phyloP scores from a whole-genome alignment of 2,329 filamentous ascomycete genomes.

The Xylariales sp. region DNA sequence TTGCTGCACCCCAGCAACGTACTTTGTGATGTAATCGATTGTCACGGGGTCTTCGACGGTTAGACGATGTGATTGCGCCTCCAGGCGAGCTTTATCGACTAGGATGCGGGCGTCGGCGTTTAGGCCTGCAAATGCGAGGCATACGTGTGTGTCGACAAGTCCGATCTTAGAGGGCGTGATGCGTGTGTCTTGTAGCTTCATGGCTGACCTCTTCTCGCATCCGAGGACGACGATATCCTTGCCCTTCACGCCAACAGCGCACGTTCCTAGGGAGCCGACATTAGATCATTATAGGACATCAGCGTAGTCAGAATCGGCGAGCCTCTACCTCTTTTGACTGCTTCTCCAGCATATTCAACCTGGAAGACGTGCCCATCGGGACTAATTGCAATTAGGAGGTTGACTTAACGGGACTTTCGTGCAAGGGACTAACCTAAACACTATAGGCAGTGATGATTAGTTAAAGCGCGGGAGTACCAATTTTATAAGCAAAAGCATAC shows the following conservation, averaged over 20 bases:
- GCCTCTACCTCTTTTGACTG: slow-evolving; percentile 90
- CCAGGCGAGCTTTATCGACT: slow-evolving; percentile 96
- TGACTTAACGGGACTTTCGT: slow-evolving; percentile 21
- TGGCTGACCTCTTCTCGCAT: slow-evolving; percentile 98
- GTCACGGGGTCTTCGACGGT: slow-evolving; percentile 97
- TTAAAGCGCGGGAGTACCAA: slow-evolving; percentile 46
- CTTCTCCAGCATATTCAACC: slow-evolving; percentile 98
- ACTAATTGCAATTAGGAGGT: slow-evolving; percentile 69
- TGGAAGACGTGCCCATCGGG: slow-evolving; percentile 99
- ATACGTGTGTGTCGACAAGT: slow-evolving; percentile 93
- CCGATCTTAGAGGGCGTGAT: slow-evolving; percentile 99
- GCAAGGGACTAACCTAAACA: slow-evolving; percentile 77
- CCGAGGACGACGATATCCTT: slow-evolving; percentile 93
- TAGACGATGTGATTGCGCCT: slow-evolving; percentile 96
- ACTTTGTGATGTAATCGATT: slow-evolving; percentile 99
- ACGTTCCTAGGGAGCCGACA: slow-evolving; percentile 74
- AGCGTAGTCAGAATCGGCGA: slow-evolving; percentile 6
- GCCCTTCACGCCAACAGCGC: slow-evolving; percentile 97
- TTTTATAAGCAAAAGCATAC: slow-evolving; percentile 66
- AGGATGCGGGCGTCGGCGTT: slow-evolving; percentile 98
- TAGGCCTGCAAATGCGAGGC: slow-evolving; percentile 94
- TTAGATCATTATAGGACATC: slow-evolving; percentile 33
- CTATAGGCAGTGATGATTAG: slow-evolving; percentile 65
- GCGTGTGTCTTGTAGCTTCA: slow-evolving; percentile 99
- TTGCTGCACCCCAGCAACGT: slow-evolving; percentile 97